Conservation (phyloP, 2,329 filamentous ascomycete species). For the Scleromitrula shiraiana region DNA sequence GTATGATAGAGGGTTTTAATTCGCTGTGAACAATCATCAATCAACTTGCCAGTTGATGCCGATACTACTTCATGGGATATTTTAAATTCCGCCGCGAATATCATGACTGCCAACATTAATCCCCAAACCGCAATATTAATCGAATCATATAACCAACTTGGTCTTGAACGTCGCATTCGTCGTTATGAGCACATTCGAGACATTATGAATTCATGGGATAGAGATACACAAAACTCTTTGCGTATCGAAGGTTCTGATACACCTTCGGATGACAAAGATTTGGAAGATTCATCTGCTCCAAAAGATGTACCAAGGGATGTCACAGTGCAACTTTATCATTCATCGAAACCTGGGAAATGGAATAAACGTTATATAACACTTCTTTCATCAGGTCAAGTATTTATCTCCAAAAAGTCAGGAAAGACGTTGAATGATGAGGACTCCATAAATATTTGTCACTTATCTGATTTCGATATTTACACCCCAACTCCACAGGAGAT, state of each 20-base stretch:
- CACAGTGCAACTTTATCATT: constrained; percentile 69
- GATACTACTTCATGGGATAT: constrained; percentile 70
- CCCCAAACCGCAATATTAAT: constrained; percentile 61
- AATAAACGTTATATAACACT: constrained; percentile 75
- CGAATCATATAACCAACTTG: constrained; percentile 68
- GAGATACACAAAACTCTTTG: constrained; percentile 68
- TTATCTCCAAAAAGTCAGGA: constrained; percentile 61
- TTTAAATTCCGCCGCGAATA: constrained; percentile 56
- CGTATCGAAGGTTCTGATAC: constrained; percentile 54
- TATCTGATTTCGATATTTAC: constrained; percentile 92
- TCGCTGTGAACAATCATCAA: constrained; percentile 59
- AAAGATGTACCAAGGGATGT: constrained; percentile 56
- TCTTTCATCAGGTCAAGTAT: constrained; percentile 62
- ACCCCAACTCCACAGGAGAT: constrained; percentile 60
- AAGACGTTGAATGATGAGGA: constrained; percentile 57
- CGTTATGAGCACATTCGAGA: constrained; percentile 82
- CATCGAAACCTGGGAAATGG: constrained; percentile 78
- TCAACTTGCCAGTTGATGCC: constrained; percentile 63
- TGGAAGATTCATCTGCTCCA: constrained; percentile 59
- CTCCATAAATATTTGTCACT: constrained; percentile 63
- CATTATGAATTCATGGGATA: constrained; percentile 88
- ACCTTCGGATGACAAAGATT: constrained; percentile 46
- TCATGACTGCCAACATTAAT: constrained; percentile 56
- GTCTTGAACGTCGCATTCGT: constrained; percentile 73
- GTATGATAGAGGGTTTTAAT: constrained; percentile 56